Evolutionary conservation across 2,329 filamentous ascomycete genomes (phyloP).

Genomic region (Pseudocercospora ulei): DNA sequence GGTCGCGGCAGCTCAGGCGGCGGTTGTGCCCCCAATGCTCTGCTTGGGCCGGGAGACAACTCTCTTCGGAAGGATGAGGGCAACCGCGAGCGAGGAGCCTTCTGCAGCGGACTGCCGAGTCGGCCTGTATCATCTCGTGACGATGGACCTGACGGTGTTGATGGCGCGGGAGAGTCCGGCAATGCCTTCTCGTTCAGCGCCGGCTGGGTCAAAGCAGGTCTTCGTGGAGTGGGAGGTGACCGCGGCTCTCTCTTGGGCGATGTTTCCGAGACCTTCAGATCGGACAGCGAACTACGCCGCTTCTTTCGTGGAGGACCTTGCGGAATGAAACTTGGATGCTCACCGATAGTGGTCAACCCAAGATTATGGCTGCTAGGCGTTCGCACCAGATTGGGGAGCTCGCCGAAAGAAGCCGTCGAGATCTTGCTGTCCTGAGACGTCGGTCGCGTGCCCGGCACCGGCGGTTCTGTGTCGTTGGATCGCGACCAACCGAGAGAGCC

Average conservation of each 20-base stretch:
- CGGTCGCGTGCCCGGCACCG: conserved; percentile 40
- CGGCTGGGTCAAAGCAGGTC: conserved; percentile 21
- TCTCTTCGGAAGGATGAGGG: conserved; percentile 38
- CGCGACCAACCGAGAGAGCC: conserved; percentile 59
- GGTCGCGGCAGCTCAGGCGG: conserved; percentile 30
- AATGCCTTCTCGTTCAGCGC: conserved; percentile 27
- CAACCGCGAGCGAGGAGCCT: conserved; percentile 31
- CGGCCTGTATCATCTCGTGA: conserved; percentile 34
- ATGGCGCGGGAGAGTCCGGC: conserved; percentile 34
- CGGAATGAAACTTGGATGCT: conserved; percentile 39
- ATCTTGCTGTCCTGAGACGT: conserved; percentile 45
- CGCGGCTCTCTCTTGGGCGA: conserved; percentile 22
- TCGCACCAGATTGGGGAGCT: conserved; percentile 22
- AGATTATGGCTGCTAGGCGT: conserved; percentile 25
- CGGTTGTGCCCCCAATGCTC: conserved; percentile 17
- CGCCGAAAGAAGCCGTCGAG: conserved; percentile 36
- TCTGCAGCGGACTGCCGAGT: conserved; percentile 37
- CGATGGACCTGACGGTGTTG: conserved; percentile 28
- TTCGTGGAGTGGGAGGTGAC: conserved; percentile 23
- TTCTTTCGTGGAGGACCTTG: conserved; percentile 56
- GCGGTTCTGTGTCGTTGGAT: conserved; percentile 61
- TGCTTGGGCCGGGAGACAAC: conserved; percentile 34
- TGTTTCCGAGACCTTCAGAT: conserved; percentile 61
- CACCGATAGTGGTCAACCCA: conserved; percentile 45
- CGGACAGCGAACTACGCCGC: conserved; percentile 81